phyloP scores from a whole-genome alignment of 2,329 filamentous ascomycete genomes.

The Aspergillus sp. region DNA sequence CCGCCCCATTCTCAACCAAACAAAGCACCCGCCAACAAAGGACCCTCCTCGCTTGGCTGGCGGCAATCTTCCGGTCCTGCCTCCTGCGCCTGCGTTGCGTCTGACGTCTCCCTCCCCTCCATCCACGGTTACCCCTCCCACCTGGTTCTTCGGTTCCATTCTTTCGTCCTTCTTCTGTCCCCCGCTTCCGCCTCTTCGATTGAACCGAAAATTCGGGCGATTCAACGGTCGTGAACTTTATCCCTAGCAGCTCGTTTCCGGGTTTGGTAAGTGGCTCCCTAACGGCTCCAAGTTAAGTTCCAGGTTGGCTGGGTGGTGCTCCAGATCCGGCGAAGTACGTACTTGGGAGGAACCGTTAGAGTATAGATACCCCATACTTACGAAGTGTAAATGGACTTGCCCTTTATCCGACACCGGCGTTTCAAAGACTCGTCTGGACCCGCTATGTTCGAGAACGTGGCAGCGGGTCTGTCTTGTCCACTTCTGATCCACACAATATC shows the following conservation, averaged over 20 bases:
- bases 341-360: too few relatives aligned
- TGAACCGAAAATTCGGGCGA: not conserved
- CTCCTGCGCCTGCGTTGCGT: not conserved
- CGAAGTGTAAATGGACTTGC: not conserved
- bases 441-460: constrained; percentile 10
- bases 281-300: not conserved
- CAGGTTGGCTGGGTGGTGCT: too few relatives aligned
- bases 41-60: too few relatives aligned
- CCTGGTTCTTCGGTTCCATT: constrained; percentile 12
- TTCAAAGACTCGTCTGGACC: not conserved
- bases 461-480: constrained; percentile 2
- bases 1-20: too few relatives aligned
- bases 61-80: not conserved
- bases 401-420: not conserved
- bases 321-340: too few relatives aligned
- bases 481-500: not conserved
- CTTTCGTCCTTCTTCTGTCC: not conserved
- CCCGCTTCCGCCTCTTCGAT: not conserved
- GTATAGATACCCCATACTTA: too few relatives aligned
- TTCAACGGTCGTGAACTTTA: too few relatives aligned
- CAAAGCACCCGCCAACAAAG: too few relatives aligned
- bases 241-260: not conserved
- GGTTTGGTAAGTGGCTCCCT: not conserved
- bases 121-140: constrained; percentile 4
- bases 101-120: not conserved